Conservation (phyloP, 805 yeast species). For the Nakazawaea sp. region DNA sequence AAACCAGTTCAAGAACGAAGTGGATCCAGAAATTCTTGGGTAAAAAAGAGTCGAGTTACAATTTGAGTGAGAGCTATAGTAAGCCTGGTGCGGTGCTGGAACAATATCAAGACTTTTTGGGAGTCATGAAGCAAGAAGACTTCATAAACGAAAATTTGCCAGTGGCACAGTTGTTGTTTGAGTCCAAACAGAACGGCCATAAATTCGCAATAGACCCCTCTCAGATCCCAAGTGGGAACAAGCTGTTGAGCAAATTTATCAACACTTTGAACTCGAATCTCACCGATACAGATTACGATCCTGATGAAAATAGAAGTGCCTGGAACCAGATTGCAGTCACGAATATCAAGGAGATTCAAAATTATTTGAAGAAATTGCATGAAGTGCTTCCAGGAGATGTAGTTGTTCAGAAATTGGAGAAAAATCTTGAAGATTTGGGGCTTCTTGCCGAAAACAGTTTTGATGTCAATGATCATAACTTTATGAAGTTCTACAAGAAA, state of each 20-base stretch:
- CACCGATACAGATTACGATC: not conserved
- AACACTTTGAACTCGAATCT: constrained; percentile 2
- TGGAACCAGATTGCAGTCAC: constrained; percentile 16
- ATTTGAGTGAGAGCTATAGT: constrained; percentile 4
- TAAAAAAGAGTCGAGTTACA: constrained; percentile 13
- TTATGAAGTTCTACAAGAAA: constrained; percentile 31
- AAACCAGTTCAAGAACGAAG: constrained; percentile 41
- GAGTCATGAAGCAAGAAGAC: constrained; percentile 22
- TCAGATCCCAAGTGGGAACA: no score
- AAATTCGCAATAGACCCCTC: no score
- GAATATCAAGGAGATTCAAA: constrained; percentile 21
- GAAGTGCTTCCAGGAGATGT: constrained; percentile 22
- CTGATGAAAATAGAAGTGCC: not conserved
- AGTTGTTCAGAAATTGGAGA: constrained; percentile 27
- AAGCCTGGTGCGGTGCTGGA: not conserved
- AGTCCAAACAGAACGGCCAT: no score
- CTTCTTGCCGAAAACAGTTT: constrained; percentile 21
- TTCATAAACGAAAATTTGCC: constrained; percentile 19
- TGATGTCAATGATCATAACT: constrained; percentile 24
- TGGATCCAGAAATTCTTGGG: constrained; percentile 63
- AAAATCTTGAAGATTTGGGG: constrained; percentile 30
- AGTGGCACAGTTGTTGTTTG: not conserved
- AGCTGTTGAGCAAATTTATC: constrained; percentile 4
- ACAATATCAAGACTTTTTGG: constrained; percentile 20
- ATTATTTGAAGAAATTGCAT: constrained; percentile 31